These are phyloP conservation scores for Microsporum canis DNA, from an alignment of 2,329 filamentous ascomycete species.

Conservation along the genomic window DNA sequence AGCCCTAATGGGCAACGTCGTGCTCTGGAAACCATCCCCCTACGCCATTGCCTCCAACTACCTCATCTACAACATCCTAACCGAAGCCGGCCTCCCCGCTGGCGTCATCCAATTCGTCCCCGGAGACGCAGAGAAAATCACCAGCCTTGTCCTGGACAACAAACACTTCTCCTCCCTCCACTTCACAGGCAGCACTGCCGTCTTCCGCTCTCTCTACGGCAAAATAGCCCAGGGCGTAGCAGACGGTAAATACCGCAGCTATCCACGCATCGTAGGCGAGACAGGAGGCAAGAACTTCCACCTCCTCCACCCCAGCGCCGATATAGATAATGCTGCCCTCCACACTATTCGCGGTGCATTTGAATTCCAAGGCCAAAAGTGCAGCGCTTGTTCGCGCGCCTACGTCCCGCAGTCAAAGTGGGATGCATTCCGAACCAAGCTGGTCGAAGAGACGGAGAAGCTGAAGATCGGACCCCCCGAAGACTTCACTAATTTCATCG, in stretches of 20 bases:
- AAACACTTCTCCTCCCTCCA: constrained; percentile 79
- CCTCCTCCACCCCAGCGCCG: constrained; percentile 64
- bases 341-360: constrained; percentile 81
- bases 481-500: constrained; percentile 67
- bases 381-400: constrained; percentile 68
- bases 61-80: constrained; percentile 77
- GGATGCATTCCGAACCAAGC: constrained; percentile 55
- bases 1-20: constrained; percentile 84
- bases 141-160: constrained; percentile 63
- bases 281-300: constrained; percentile 94
- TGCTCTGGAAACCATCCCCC: constrained; percentile 94
- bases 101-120: constrained; percentile 91
- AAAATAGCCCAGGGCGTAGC: constrained; percentile 73
- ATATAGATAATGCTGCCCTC: constrained; percentile 64
- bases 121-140: constrained; percentile 75
- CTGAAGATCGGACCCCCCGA: constrained; percentile 61
- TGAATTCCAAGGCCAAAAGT: constrained; percentile 87
- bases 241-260: constrained; percentile 69
- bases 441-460: constrained; percentile 57
- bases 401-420: constrained; percentile 69
- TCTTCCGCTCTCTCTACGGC: constrained; percentile 82
- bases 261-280: constrained; percentile 81
- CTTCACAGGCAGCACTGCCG: constrained; percentile 84
- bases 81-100: constrained; percentile 79
- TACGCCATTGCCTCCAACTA: constrained; percentile 81